Evolutionary conservation across 768 basidiomycete genomes (phyloP).

Genomic region (Vararia minispora): DNA sequence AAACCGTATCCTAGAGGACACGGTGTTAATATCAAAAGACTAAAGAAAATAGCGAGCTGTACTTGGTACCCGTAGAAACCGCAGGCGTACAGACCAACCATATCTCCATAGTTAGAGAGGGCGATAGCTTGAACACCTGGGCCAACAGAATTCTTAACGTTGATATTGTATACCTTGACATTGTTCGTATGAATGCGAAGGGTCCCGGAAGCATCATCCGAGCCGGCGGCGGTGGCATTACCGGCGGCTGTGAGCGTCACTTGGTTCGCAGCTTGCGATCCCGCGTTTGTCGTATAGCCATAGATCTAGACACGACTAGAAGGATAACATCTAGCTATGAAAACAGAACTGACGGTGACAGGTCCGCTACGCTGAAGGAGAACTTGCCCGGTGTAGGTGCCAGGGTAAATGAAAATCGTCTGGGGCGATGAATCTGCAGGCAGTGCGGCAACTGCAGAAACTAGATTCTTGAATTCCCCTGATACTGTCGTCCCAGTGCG

Average conservation of each 20-base stretch:
- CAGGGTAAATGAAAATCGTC: slow-evolving; percentile 35
- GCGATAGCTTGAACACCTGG: slow-evolving; percentile 36
- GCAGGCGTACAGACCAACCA: slow-evolving; percentile 14
- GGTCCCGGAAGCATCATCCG: slow-evolving; percentile 37
- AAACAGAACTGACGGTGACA: slow-evolving; percentile 20
- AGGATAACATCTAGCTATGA: not conserved
- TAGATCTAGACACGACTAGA: slow-evolving; percentile 7
- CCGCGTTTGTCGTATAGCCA: slow-evolving; percentile 14
- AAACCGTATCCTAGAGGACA: slow-evolving; percentile 33
- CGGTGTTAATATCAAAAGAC: slow-evolving; percentile 16
- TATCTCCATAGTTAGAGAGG: slow-evolving; percentile 36
- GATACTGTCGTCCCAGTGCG: slow-evolving; percentile 27
- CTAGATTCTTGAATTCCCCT: slow-evolving; percentile 29
- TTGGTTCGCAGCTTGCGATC: slow-evolving; percentile 7
- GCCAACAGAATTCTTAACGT: slow-evolving; percentile 37
- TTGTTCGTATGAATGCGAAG: slow-evolving; percentile 32
- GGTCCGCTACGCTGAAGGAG: slow-evolving; percentile 34
- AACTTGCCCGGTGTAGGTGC: slow-evolving; percentile 34
- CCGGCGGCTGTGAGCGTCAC: slow-evolving; percentile 10
- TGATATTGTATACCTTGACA: slow-evolving; percentile 36
- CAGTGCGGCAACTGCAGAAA: slow-evolving; percentile 29
- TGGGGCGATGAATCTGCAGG: slow-evolving; percentile 25
- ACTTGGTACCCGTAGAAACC: slow-evolving; percentile 14
- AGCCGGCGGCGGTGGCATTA: slow-evolving; percentile 23
- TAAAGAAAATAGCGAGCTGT: not conserved